Conservation (phyloP, 1,284 basidiomycete species). For the Ceratobasidium sp. region DNA sequence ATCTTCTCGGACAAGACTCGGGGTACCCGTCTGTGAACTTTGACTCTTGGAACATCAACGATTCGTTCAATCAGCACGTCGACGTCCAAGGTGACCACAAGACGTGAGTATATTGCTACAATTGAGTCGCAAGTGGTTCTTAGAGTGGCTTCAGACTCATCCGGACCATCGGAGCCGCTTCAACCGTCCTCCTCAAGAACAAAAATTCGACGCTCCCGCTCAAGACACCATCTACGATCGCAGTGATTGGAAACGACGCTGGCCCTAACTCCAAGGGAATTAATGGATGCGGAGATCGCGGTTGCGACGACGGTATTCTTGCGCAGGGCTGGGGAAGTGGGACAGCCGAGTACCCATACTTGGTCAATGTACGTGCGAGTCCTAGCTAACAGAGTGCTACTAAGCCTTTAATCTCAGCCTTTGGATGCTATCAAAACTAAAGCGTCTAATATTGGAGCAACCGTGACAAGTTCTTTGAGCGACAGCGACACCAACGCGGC, state of each 20-base stretch:
- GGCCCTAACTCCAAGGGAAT: constrained; percentile 46
- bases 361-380: constrained; percentile 17
- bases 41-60: constrained; percentile 55
- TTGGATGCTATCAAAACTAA: constrained; percentile 50
- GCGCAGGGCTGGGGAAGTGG: constrained; percentile 54
- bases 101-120: constrained; percentile 51
- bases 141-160: constrained; percentile 56
- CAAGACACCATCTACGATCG: constrained; percentile 59
- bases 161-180: constrained; percentile 69
- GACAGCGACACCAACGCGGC: constrained; percentile 44
- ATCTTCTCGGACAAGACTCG: constrained; percentile 66
- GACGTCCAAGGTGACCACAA: constrained; percentile 71
- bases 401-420: constrained; percentile 51
- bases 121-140: constrained; percentile 8
- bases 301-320: constrained; percentile 44
- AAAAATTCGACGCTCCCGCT: constrained; percentile 62
- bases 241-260: constrained; percentile 56
- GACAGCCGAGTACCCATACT: constrained; percentile 58
- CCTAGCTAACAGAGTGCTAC: background rate
- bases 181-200: constrained; percentile 78
- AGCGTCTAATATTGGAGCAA: constrained; percentile 54
- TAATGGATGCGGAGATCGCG: constrained; percentile 43
- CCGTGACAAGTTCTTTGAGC: constrained; percentile 55
- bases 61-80: constrained; percentile 55
- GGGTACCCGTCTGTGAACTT: constrained; percentile 63